These are phyloP conservation scores for Phanerochaete sordida DNA, from an alignment of 768 basidiomycete species.

Conservation along the genomic window DNA sequence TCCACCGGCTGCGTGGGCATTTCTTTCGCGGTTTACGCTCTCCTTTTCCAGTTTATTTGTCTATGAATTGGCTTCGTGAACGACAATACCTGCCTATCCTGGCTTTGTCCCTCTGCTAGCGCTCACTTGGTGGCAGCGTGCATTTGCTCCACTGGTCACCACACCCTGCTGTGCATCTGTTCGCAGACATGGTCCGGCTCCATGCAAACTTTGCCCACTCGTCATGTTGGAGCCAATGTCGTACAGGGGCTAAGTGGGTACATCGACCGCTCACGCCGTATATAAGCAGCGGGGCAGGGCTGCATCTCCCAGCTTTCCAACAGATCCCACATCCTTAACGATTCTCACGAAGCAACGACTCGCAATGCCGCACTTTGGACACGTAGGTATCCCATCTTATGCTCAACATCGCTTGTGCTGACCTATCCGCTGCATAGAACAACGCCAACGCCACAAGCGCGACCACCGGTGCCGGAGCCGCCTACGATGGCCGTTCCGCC, in stretches of 20 bases:
- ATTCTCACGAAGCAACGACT: background rate
- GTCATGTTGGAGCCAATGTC: background rate
- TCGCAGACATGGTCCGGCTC: background rate
- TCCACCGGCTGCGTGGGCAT: too few species aligned
- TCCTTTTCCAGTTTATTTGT: too few species aligned
- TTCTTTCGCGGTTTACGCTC: too few species aligned
- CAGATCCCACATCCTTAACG: background rate
- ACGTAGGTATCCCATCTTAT: background rate
- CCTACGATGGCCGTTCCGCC: background rate
- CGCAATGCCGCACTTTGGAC: slow-evolving; percentile 10
- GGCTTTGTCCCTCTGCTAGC: background rate
- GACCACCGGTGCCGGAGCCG: background rate
- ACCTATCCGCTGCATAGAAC: background rate
- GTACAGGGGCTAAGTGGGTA: too few species aligned
- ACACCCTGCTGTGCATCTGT: background rate
- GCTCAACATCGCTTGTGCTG: background rate
- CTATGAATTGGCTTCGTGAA: background rate
- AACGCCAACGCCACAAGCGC: background rate
- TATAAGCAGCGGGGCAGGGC: background rate
- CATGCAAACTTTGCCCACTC: background rate
- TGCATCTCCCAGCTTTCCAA: background rate
- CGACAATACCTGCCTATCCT: background rate
- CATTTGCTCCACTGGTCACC: background rate
- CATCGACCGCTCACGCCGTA: too few species aligned
- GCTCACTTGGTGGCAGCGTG: background rate